Conservation (phyloP, 2,329 filamentous ascomycete species). For the Verticillium klebahnii region DNA sequence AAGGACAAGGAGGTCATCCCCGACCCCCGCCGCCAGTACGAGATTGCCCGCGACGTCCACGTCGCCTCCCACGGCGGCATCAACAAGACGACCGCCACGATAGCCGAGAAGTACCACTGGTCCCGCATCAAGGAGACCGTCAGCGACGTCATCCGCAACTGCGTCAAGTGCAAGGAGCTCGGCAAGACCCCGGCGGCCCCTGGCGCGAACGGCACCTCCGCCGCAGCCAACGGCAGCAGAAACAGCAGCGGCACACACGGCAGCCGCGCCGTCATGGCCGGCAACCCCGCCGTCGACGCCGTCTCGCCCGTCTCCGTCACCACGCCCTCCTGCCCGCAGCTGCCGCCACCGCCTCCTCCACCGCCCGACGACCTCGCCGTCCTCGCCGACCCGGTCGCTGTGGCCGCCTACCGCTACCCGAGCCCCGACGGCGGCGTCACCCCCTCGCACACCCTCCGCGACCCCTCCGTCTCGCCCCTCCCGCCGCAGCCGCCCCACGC, state of each 20-base stretch:
- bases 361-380: background rate
- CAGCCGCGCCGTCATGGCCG: background rate
- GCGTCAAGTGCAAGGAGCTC: slow-evolving; percentile 80
- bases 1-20: slow-evolving; percentile 97
- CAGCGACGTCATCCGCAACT: slow-evolving; percentile 89
- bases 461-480: slow-evolving; percentile 17
- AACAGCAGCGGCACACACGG: background rate
- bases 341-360: background rate
- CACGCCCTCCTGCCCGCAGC: background rate
- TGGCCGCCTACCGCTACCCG: background rate
- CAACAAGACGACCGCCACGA: slow-evolving; percentile 94
- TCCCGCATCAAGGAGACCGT: slow-evolving; percentile 97
- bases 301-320: background rate
- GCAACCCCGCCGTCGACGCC: too few species aligned
- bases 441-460: slow-evolving; percentile 32
- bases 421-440: slow-evolving; percentile 14
- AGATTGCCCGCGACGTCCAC: slow-evolving; percentile 78
- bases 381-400: background rate
- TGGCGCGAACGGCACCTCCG: slow-evolving; percentile 1
- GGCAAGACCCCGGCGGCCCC: slow-evolving; percentile 45
- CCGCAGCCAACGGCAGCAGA: background rate
- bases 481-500: slow-evolving; percentile 6
- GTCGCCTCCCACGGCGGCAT: slow-evolving; percentile 74
- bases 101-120: slow-evolving; percentile 95
- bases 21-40: slow-evolving; percentile 84